A percentile compares a stretch with the other conserved stretches of the same genome.
phyloP scores from a whole-genome alignment of 2,329 filamentous ascomycete genomes.

The Epichloe coenophiala region DNA sequence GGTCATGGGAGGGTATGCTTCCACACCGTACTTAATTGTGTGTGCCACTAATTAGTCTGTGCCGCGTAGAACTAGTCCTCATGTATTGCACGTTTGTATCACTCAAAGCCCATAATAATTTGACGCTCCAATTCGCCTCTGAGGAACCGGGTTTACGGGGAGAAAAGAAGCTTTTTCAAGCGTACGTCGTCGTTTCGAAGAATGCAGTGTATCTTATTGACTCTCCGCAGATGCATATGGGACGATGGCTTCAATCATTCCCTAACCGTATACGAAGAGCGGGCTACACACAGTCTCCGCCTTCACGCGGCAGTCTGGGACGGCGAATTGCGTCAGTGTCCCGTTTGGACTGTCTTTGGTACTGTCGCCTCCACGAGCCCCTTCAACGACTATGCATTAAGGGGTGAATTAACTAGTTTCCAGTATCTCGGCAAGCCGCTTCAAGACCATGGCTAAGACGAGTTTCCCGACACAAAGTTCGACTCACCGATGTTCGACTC shows the following conservation, averaged over 20 bases:
- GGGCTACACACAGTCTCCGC: conserved; percentile 31
- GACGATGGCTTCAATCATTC: conserved; percentile 42
- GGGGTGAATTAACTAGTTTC: background rate
- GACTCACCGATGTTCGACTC: conserved; percentile 39
- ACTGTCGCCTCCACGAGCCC: conserved; percentile 9
- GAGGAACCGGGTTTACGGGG: conserved; percentile 33
- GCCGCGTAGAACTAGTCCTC: conserved; percentile 41
- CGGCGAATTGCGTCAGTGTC: conserved; percentile 39
- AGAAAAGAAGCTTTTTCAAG: conserved; percentile 42
- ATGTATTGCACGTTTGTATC: conserved; percentile 45
- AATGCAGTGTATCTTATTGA: background rate
- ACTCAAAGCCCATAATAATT: conserved; percentile 36
- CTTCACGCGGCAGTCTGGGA: conserved; percentile 43
- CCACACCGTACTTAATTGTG: background rate
- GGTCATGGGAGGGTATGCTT: conserved; percentile 45
- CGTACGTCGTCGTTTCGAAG: conserved; percentile 24
- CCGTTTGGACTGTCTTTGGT: conserved; percentile 54
- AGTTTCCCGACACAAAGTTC: conserved; percentile 32
- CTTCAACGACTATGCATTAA: no score
- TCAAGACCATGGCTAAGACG: conserved; percentile 35
- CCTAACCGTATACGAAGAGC: conserved; percentile 40
- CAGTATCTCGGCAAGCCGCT: conserved; percentile 39
- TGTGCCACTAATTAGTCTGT: background rate
- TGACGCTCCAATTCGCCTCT: conserved; percentile 29
- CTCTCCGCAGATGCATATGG: conserved; percentile 33